Evolutionary conservation across 1,284 basidiomycete genomes (phyloP).

Genomic region (Rhodofomes roseus): DNA sequence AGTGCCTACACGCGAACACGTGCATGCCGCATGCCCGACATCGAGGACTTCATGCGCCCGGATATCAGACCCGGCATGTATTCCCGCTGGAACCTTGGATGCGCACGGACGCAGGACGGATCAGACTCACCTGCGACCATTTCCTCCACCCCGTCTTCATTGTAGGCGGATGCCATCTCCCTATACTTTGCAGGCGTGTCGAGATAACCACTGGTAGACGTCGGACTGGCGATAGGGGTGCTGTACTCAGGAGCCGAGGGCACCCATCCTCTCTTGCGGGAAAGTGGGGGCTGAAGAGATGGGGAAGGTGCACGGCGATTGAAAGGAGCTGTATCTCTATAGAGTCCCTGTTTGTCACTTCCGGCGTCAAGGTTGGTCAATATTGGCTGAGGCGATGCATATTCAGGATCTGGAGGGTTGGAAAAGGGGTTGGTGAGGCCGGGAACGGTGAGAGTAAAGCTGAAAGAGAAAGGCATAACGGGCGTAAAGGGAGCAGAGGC

Average conservation of each 20-base stretch:
- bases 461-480: constrained; percentile 59
- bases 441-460: constrained; percentile 58
- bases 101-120: not conserved
- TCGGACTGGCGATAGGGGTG: constrained; percentile 44
- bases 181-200: constrained; percentile 63
- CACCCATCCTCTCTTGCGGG: constrained; percentile 68
- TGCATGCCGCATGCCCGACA: constrained; percentile 10
- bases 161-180: constrained; percentile 32
- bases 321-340: constrained; percentile 11
- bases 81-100: not conserved
- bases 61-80: not conserved
- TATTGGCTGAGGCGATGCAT: constrained; percentile 23
- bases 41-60: not conserved
- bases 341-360: constrained; percentile 4
- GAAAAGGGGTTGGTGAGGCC: constrained; percentile 65
- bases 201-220: constrained; percentile 58
- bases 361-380: constrained; percentile 7
- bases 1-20: constrained; percentile 12
- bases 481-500: constrained; percentile 1
- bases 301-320: constrained; percentile 25
- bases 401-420: constrained; percentile 16
- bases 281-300: constrained; percentile 32
- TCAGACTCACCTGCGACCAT: constrained; percentile 46
- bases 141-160: constrained; percentile 38
- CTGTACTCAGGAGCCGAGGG: constrained; percentile 55